A percentile compares a stretch with the other conserved stretches of the same genome.
Conservation (phyloP, 179 eudicot species). For the Corrigiola litoralis region DNA sequence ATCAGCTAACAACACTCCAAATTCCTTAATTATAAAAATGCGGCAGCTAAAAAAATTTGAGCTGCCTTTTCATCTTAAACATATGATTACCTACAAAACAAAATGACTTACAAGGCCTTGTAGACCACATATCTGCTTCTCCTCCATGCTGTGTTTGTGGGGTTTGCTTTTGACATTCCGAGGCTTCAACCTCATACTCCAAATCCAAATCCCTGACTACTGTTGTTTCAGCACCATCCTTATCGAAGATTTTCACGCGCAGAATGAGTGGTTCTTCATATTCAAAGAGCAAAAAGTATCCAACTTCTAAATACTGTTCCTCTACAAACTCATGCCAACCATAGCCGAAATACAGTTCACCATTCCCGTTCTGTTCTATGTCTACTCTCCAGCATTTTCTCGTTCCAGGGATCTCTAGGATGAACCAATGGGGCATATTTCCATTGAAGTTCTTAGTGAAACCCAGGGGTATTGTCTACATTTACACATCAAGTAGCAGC, state of each 20-base stretch:
- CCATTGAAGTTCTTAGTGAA: slow-evolving; percentile 19
- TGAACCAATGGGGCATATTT: slow-evolving; percentile 21
- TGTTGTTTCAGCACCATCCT: slow-evolving; percentile 24
- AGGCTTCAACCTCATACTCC: background rate
- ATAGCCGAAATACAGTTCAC: slow-evolving; percentile 9
- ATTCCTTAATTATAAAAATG: too few species aligned
- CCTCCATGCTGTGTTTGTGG: background rate
- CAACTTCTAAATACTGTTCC: slow-evolving; percentile 17
- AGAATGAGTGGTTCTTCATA: slow-evolving; percentile 14
- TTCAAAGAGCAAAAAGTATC: slow-evolving; percentile 21
- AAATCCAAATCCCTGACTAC: background rate
- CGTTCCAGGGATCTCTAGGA: slow-evolving; percentile 25
- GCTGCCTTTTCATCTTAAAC: background rate
- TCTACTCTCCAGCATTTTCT: slow-evolving; percentile 31
- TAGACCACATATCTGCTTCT: slow-evolving; percentile 11
- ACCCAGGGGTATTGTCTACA: slow-evolving; percentile 18
- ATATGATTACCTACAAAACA: background rate
- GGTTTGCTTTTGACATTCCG: background rate
- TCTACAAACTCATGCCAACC: slow-evolving; percentile 25
- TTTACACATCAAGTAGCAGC: background rate
- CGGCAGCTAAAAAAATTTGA: background rate
- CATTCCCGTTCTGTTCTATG: slow-evolving; percentile 10
- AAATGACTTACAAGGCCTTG: slow-evolving; percentile 11
- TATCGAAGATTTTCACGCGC: slow-evolving; percentile 22
- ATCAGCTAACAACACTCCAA: background rate